Evolutionary conservation across 106 monocot species (phyloP).

Genomic region (Allium cepa): DNA sequence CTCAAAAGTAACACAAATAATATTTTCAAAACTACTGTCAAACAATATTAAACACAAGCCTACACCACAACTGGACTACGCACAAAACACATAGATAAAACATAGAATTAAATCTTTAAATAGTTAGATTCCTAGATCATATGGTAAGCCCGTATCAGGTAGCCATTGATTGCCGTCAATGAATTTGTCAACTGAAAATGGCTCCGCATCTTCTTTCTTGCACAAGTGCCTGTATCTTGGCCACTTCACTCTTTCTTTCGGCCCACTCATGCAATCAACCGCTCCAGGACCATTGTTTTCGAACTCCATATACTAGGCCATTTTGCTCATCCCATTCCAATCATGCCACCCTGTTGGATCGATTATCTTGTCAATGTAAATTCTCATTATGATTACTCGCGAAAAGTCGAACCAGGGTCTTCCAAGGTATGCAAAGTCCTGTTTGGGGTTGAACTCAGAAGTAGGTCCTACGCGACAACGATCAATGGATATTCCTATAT

Average conservation of each 20-base stretch:
- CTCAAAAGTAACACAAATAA: too few relatives aligned
- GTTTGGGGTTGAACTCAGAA: too few relatives aligned
- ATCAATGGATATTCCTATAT: too few relatives aligned
- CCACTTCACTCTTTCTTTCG: conserved; percentile 20
- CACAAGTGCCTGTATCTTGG: neutral
- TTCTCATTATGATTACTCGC: neutral
- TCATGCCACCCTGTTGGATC: neutral
- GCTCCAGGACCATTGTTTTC: conserved; percentile 25
- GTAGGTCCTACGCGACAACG: too few relatives aligned
- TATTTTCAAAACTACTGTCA: too few relatives aligned
- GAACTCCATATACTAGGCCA: conserved; percentile 31
- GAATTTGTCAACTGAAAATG: neutral
- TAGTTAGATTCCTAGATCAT: too few relatives aligned
- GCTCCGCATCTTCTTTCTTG: neutral
- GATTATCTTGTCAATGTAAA: neutral
- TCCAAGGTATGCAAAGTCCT: neutral
- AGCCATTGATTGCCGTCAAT: neutral
- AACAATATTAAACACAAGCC: too few relatives aligned
- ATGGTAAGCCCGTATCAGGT: neutral
- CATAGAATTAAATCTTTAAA: too few relatives aligned
- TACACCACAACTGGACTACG: too few relatives aligned
- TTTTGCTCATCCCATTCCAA: neutral
- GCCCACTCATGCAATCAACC: neutral
- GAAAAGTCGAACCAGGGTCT: conserved; percentile 4
- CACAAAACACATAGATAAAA: too few relatives aligned